These are phyloP conservation scores for Dalechampia spathulata DNA, from an alignment of 441 rosid genomes.

Conservation along the genomic window DNA sequence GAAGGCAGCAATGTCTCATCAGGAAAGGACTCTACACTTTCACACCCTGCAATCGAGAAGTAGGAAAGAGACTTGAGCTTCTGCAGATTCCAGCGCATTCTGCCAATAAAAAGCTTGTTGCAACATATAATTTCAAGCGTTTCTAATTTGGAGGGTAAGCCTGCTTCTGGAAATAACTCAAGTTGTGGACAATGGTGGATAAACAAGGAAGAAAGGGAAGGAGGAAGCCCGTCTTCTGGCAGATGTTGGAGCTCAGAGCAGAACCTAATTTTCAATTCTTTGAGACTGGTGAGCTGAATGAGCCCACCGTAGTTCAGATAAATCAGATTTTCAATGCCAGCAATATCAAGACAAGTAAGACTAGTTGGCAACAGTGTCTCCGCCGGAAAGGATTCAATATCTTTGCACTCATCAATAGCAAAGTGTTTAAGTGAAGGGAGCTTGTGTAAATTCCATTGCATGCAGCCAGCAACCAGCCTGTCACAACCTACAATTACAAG, in stretches of 20 bases:
- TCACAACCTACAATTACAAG: conserved; percentile 20
- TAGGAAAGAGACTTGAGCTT: no score
- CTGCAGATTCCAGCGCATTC: no score
- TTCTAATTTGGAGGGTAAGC: no score
- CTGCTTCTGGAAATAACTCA: no score
- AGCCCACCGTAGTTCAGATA: conserved; percentile 27
- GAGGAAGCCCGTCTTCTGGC: conserved; percentile 4
- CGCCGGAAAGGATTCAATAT: conserved; percentile 27
- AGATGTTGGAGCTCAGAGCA: conserved; percentile 11
- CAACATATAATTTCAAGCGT: no score
- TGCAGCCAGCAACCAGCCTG: conserved; percentile 17
- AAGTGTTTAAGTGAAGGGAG: conserved; percentile 23
- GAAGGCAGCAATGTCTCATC: no score
- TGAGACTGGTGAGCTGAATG: conserved; percentile 17
- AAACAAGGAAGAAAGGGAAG: background rate
- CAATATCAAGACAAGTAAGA: conserved; percentile 22
- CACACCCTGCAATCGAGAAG: no score
- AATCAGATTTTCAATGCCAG: conserved; percentile 15
- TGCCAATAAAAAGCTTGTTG: no score
- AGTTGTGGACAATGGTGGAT: background rate
- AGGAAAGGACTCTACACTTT: no score
- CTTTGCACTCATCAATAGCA: conserved; percentile 1
- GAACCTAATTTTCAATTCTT: background rate
- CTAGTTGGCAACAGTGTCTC: background rate
- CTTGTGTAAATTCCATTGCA: conserved; percentile 18